These are phyloP conservation scores for Lactarius hengduanensis DNA, from an alignment of 768 basidiomycete genomes.

Conservation along the genomic window DNA sequence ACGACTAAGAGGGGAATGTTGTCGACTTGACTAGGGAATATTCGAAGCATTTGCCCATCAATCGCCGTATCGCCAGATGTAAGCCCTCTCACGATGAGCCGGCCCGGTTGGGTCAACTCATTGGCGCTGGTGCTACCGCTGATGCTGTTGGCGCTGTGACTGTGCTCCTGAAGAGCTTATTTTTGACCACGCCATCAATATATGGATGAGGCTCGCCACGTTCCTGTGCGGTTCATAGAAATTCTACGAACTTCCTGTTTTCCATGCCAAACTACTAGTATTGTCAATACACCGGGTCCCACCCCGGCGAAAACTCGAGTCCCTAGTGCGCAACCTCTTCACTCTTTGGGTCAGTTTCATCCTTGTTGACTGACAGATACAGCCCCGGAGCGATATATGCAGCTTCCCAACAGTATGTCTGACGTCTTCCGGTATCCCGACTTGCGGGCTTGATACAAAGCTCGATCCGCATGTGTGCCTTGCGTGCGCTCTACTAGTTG, in stretches of 20 bases:
- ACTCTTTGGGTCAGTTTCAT: not conserved
- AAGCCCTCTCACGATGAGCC: not conserved
- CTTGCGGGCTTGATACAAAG: not conserved
- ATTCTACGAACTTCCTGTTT: not conserved
- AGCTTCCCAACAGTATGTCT: not conserved
- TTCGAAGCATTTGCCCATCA: conserved; percentile 10
- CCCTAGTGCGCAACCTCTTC: not conserved
- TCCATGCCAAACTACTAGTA: not conserved
- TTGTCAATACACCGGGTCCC: not conserved
- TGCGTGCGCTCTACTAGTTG: conserved; percentile 4
- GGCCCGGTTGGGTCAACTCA: not conserved
- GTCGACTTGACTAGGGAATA: conserved; percentile 19
- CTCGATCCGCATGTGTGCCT: conserved; percentile 4
- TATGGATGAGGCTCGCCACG: not conserved
- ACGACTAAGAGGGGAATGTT: conserved; percentile 11
- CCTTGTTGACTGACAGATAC: not conserved
- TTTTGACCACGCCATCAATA: conserved; percentile 1
- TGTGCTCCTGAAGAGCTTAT: not conserved
- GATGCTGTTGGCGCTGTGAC: not conserved
- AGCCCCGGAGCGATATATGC: not conserved
- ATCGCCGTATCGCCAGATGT: conserved; percentile 4
- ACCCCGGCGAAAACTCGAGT: not conserved
- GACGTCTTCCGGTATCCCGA: not conserved
- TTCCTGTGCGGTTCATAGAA: not conserved
- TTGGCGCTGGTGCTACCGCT: not conserved